Percentiles rank a stretch among this genome's conserved stretches.
Evolutionary conservation across 2,329 filamentous ascomycete species (phyloP).

Genomic region (Colletotrichum truncatum): DNA sequence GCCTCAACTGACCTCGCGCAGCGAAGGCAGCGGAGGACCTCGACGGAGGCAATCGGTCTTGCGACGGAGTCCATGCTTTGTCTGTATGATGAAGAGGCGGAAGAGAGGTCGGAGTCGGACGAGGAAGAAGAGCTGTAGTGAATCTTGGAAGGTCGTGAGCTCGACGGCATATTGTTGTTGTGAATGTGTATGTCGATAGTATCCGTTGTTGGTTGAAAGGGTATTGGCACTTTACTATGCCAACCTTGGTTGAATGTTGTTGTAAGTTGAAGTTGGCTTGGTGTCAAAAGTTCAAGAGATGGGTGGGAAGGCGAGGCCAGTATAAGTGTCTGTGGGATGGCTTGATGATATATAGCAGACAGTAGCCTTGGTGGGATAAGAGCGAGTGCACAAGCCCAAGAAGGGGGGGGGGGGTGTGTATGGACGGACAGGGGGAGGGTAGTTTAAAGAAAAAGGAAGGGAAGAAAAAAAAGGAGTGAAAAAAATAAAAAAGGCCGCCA

Average conservation of each 20-base stretch:
- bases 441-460: not conserved
- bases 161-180: conserved; percentile 37
- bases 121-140: conserved; percentile 51
- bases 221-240: not conserved
- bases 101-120: conserved; percentile 54
- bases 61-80: conserved; percentile 60
- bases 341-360: conserved; percentile 28
- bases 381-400: not conserved
- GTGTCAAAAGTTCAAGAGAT: conserved; percentile 8
- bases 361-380: conserved; percentile 16
- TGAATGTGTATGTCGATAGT: not conserved
- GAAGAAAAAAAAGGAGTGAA: conserved; percentile 23
- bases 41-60: conserved; percentile 60
- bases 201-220: not conserved
- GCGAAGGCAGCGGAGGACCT: conserved; percentile 70
- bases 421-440: conserved; percentile 14
- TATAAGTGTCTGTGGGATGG: conserved; percentile 12
- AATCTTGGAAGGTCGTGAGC: conserved; percentile 44
- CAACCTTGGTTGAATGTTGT: not conserved
- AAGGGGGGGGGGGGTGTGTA: not conserved
- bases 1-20: conserved; percentile 69
- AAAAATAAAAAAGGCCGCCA: not conserved
- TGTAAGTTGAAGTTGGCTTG: not conserved
- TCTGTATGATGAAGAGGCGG: conserved; percentile 45
- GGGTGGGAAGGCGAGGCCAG: not conserved